Evolutionary conservation across 2,329 filamentous ascomycete genomes (phyloP), one percentile per base, ranked within the genome.

Genomic region (Aspergillus pseudoterreus): DNA sequence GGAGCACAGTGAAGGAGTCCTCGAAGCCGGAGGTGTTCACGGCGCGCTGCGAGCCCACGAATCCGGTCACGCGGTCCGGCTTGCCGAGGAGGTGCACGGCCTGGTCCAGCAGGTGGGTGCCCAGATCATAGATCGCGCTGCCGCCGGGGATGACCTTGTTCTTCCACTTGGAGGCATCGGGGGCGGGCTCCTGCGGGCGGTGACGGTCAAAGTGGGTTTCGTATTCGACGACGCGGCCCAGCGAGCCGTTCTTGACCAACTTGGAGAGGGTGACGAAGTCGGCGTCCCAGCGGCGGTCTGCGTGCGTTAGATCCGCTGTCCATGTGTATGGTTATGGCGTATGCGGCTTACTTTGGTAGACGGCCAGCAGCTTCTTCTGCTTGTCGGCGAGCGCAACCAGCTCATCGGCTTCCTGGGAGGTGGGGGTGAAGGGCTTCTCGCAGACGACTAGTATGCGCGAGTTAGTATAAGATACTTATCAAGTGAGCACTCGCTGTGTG

Each of bases 341-440:
- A 38, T n/a, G 35, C 14, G n/a, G 59, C 71, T 33, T 61, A 75
- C 72, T 88, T 74, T 88, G 85, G 69, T 86, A 88, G n/a, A 88
- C 84, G 56, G 83, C 83, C 54, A 88, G 69, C 42, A 85, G 66
- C 50, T 76, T 76, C 35, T 74, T 69, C 43, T 77, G 68, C 52
- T 78, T 68, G 56, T 76, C 69, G 9, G 85, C 81, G 45, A 85
- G 71, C 9, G 70, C 68, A 42, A 81, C 78, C 6, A 92, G 80
- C 58, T 82, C 72, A 32, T 82, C 77, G 10, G 88, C 88, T 71
- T 92, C 84, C 52, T 81, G 76, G 1, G 81, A 76, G 1, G 84
- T 87, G 17, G 88, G 85, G 11, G 89, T 87, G 67, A 92, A 92
- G 2, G 89, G 89, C 75, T 92, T 92, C 75, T 92, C 89, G 45